Conservation (phyloP, 1,284 basidiomycete species). For the Microbotryum violaceum region DNA sequence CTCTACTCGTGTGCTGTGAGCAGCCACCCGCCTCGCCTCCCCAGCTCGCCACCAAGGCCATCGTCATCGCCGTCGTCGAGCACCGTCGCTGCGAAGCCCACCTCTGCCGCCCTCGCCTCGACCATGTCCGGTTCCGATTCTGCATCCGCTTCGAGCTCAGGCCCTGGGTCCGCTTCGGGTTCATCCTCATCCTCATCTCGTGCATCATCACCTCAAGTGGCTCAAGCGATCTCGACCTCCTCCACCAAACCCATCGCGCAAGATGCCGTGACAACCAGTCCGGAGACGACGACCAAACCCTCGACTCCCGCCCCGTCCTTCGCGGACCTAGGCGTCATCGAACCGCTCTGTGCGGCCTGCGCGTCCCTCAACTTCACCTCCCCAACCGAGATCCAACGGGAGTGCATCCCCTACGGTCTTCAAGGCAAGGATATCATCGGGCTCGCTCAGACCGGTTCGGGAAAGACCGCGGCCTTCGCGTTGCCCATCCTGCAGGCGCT, state of each 20-base stretch:
- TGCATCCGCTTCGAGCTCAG: slow-evolving; percentile 4
- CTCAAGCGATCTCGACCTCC: background rate
- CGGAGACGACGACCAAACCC: slow-evolving; percentile 1
- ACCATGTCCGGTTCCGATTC: slow-evolving; percentile 17
- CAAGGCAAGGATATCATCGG: slow-evolving; percentile 93
- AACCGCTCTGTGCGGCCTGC: slow-evolving; percentile 80
- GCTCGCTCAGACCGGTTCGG: slow-evolving; percentile 92
- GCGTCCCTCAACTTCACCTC: slow-evolving; percentile 71
- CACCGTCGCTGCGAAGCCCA: too few relatives aligned
- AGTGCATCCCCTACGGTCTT: slow-evolving; percentile 83
- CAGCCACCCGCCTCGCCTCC: too few relatives aligned
- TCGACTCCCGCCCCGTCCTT: slow-evolving; percentile 41
- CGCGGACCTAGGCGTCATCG: slow-evolving; percentile 68
- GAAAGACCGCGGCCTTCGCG: slow-evolving; percentile 96
- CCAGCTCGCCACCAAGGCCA: too few relatives aligned
- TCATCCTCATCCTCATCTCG: background rate
- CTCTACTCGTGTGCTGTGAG: too few relatives aligned
- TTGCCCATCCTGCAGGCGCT: slow-evolving; percentile 92
- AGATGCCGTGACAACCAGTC: background rate
- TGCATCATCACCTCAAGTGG: background rate
- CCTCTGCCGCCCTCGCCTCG: background rate
- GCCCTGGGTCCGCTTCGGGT: background rate
- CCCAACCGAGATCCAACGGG: slow-evolving; percentile 86
- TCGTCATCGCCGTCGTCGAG: too few relatives aligned
- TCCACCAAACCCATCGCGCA: background rate